phyloP scores from a whole-genome alignment of 2,329 filamentous ascomycete species.

The Calycina marina region DNA sequence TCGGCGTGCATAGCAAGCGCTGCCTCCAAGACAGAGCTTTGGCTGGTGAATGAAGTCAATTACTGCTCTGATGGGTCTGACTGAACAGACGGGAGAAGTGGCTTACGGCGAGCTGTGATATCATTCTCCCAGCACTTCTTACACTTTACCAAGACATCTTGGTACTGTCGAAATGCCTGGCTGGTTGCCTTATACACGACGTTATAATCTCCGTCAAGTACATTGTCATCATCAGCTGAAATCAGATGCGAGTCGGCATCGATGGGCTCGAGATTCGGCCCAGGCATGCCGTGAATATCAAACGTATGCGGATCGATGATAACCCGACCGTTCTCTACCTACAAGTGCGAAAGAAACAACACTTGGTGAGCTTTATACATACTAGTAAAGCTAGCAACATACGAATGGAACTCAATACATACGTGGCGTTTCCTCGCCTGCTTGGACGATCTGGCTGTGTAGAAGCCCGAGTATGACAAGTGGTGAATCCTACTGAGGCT shows the following conservation, averaged over 20 bases:
- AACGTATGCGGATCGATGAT: slow-evolving; percentile 11
- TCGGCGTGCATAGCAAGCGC: slow-evolving; percentile 20
- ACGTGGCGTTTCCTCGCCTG: slow-evolving; percentile 9
- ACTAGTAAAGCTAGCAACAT: neutral
- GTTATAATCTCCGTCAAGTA: slow-evolving; percentile 3
- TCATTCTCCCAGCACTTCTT: no score
- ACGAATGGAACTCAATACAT: slow-evolving; percentile 2
- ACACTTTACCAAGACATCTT: no score
- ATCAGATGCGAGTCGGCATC: neutral
- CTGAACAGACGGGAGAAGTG: no score
- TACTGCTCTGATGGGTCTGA: no score
- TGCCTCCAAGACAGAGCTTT: no score
- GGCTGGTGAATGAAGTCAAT: neutral
- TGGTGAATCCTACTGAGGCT: slow-evolving; percentile 9
- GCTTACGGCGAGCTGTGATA: no score
- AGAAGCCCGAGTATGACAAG: slow-evolving; percentile 11
- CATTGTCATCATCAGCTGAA: no score
- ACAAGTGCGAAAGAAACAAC: neutral
- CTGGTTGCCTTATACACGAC: slow-evolving; percentile 9
- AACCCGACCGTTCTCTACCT: slow-evolving; percentile 10
- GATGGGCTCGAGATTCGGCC: slow-evolving; percentile 5
- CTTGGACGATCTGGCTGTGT: slow-evolving; percentile 8
- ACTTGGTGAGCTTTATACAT: slow-evolving; percentile 1
- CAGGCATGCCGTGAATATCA: slow-evolving; percentile 7
- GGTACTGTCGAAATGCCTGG: slow-evolving; percentile 5